These are phyloP conservation scores for Cornus controversa DNA, from an alignment of 148 eudicot species.

Conservation along the genomic window DNA sequence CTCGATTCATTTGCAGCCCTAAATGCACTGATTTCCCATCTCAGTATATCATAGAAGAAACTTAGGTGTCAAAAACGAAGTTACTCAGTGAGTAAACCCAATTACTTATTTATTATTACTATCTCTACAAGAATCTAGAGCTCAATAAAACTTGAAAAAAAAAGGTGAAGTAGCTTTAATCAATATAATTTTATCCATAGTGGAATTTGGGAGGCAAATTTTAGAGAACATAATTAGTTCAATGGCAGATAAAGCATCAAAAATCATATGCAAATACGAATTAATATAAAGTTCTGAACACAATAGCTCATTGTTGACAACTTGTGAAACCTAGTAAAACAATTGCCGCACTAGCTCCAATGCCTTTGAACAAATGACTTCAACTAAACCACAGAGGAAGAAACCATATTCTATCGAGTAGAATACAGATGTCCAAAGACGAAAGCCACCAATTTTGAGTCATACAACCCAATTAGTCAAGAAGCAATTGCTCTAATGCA, in stretches of 20 bases:
- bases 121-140: background rate
- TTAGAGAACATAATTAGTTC: background rate
- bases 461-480: too few relatives aligned
- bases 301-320: background rate
- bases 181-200: background rate
- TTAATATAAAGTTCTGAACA: background rate
- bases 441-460: too few relatives aligned
- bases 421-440: too few relatives aligned
- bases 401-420: too few relatives aligned
- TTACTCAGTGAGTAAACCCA: background rate
- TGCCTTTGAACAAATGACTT: background rate
- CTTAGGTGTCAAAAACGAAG: background rate
- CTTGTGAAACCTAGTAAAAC: background rate
- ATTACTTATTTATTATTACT: background rate
- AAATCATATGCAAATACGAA: background rate
- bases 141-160: background rate
- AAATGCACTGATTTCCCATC: background rate
- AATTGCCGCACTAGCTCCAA: background rate
- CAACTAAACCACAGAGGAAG: background rate
- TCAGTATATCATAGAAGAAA: background rate
- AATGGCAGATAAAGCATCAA: background rate
- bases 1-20: too few relatives aligned
- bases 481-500: too few relatives aligned
- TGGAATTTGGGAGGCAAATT: background rate
- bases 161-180: background rate